Percentiles rank a stretch among this genome's conserved stretches.
Conservation (phyloP, 2,329 filamentous ascomycete species). For the Pochonia chlamydosporia region DNA sequence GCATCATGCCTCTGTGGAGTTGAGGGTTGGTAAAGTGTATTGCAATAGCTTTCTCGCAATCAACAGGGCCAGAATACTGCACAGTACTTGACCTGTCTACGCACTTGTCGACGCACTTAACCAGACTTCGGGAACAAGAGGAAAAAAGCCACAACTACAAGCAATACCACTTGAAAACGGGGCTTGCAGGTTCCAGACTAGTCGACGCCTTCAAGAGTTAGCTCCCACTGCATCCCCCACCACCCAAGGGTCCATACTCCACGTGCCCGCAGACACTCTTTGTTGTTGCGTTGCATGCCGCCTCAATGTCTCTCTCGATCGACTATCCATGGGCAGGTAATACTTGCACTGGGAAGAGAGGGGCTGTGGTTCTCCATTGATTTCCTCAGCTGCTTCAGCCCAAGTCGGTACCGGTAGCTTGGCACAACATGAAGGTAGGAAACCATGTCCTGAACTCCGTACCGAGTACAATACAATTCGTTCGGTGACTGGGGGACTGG, state of each 20-base stretch:
- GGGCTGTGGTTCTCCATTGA: not conserved
- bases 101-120: too few species aligned
- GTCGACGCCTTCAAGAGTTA: not conserved
- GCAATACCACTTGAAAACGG: not conserved
- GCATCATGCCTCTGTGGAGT: too few species aligned
- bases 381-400: conserved; percentile 1
- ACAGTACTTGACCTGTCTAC: too few species aligned
- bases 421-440: too few species aligned
- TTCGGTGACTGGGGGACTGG: too few species aligned
- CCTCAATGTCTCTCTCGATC: not conserved
- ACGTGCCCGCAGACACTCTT: not conserved
- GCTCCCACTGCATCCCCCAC: not conserved
- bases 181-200: not conserved
- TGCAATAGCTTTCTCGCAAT: not conserved
- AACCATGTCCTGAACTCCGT: too few species aligned
- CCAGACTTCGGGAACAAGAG: not conserved
- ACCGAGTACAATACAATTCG: too few species aligned
- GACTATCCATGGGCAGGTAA: not conserved
- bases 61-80: too few species aligned
- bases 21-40: too few species aligned
- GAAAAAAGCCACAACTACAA: not conserved
- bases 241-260: not conserved
- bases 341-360: not conserved
- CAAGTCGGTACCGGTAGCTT: conserved; percentile 1
- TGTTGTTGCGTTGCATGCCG: not conserved